Evolutionary conservation across 1,139 yeast genomes (phyloP).

Genomic region (Geotrichum phurueaensis): DNA sequence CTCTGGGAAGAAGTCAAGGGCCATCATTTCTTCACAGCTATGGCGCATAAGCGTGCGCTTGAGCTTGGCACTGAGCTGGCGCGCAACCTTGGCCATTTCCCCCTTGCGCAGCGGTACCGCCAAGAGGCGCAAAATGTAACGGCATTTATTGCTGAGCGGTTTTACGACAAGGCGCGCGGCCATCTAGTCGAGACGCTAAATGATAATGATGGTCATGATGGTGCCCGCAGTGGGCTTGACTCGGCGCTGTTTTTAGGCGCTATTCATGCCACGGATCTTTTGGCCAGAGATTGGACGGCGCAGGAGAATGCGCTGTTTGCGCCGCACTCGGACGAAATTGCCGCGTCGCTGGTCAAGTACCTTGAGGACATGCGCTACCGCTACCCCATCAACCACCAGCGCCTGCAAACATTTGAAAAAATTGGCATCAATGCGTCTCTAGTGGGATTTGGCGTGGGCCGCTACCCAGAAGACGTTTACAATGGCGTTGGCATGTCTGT

Average conservation of each 20-base stretch:
- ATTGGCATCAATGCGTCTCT: conserved; percentile 21
- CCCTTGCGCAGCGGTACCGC: conserved; percentile 31
- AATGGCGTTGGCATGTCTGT: conserved; percentile 71
- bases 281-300: conserved; percentile 51
- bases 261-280: conserved; percentile 35
- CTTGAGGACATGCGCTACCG: conserved; percentile 62
- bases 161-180: conserved; percentile 38
- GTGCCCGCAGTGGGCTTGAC: conserved; percentile 66
- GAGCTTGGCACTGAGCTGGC: conserved; percentile 52
- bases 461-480: conserved; percentile 91
- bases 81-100: conserved; percentile 35
- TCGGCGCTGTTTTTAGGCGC: conserved; percentile 71
- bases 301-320: conserved; percentile 25
- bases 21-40: conserved; percentile 68
- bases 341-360: conserved; percentile 26
- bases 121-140: conserved; percentile 35
- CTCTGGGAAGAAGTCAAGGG: conserved; percentile 88
- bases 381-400: conserved; percentile 64
- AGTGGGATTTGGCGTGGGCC: conserved; percentile 70
- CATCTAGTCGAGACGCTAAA: conserved; percentile 68
- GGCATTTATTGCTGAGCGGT: conserved; percentile 32
- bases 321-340: conserved; percentile 30
- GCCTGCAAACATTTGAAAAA: conserved; percentile 35
- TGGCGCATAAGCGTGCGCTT: conserved; percentile 68
- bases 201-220: too few species aligned